Evolutionary conservation across 306 rosid genomes (phyloP), one percentile per base, ranked within the genome.

Genomic region (Rubus idaeus): DNA sequence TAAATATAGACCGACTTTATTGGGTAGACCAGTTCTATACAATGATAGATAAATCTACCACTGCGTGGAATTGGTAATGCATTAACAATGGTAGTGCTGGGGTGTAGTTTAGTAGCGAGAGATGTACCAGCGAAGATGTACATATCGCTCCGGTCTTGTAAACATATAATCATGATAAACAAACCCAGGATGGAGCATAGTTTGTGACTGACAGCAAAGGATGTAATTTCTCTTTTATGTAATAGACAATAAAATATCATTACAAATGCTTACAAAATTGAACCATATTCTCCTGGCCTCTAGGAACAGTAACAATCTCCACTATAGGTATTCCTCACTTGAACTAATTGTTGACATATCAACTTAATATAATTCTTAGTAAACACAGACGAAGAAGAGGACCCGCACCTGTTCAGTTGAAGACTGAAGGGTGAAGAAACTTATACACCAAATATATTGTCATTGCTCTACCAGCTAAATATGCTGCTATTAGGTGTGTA

Each of bases 311-410:
- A 72, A 60, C 56, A 75, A 70, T 75, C 70, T 71, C 71, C 77
- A 83, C 77, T 74, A 41, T 77, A 73, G 26, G 58, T 71, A 79
- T 52, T 75, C 77, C 83, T 83, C 79, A 56, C 61, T 77, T 55
- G 79, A 73, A 68, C 79, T 83, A 77, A 49, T 74, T 75, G 56
- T 74, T 68, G 70, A 77, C 66, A 55, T 77, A 86, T 81, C 64
- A 77, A 72, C 80, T 76, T 68, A 82, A 80, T 75, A 73, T 23
- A 63, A 64, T 73, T 62, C 75, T 74, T 82, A 83, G 82, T 53
- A 72, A 80, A 62, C 20, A 77, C 82, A 44, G 63, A 70, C 8
- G 64, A 44, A 21, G 70, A 80, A 72, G 65, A 65, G n/a, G 46
- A 52, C 70, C 73, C 79, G 76, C 57, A 67, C 83, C 76, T 68